Percentiles rank a stretch among this genome's conserved stretches.
phyloP scores from a whole-genome alignment of 306 rosid species.

The Citrullus amarus region DNA sequence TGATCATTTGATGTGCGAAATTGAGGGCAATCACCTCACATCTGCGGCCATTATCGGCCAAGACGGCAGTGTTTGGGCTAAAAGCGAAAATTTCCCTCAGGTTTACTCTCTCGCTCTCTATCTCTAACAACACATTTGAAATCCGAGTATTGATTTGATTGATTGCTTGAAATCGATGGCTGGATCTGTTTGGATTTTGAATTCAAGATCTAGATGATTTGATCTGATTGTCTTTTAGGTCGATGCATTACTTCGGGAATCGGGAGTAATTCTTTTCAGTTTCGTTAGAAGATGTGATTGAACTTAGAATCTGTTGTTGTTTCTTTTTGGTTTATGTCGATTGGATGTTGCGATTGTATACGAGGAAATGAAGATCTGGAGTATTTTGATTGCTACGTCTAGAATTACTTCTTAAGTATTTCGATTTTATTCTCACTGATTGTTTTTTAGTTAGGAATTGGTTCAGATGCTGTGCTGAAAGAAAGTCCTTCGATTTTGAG shows the following conservation, averaged over 20 bases:
- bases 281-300: neutral
- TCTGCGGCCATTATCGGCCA: slow-evolving; percentile 56
- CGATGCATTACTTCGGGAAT: neutral
- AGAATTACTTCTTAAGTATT: neutral
- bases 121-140: neutral
- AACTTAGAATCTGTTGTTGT: neutral
- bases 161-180: neutral
- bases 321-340: neutral
- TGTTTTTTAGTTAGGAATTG: neutral
- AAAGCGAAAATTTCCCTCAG: slow-evolving; percentile 54
- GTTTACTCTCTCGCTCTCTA: slow-evolving; percentile 2
- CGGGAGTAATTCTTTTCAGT: neutral
- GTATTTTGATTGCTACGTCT: neutral
- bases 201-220: slow-evolving; percentile 5
- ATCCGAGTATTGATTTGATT: neutral
- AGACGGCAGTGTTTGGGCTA: slow-evolving; percentile 68
- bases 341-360: neutral
- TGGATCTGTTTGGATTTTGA: neutral
- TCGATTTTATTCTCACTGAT: neutral
- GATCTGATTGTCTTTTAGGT: neutral
- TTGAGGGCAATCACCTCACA: slow-evolving; percentile 42
- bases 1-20: slow-evolving; percentile 58
- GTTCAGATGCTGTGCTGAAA: neutral
- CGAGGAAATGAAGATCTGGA: neutral
- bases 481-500: neutral